Conservation (phyloP, 2,329 filamentous ascomycete species). For the Aureobasidium sp. region DNA sequence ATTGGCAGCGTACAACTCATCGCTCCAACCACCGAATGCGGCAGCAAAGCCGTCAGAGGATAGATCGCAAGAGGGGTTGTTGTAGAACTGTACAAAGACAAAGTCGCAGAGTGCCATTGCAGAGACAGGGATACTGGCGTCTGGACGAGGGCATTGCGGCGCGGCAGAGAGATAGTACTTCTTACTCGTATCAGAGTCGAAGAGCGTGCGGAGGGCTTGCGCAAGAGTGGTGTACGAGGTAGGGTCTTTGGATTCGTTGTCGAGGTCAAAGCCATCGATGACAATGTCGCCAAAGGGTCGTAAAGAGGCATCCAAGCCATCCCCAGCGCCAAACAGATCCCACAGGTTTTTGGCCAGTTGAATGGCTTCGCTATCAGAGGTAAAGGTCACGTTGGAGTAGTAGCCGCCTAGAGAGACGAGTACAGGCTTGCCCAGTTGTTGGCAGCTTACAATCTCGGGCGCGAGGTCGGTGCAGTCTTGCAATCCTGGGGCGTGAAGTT, state of each 20-base stretch:
- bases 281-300: slow-evolving; percentile 29
- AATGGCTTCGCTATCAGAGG: slow-evolving; percentile 23
- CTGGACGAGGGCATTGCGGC: slow-evolving; percentile 36
- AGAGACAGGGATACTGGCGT: slow-evolving; percentile 29
- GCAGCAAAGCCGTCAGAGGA: slow-evolving; percentile 23
- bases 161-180: slow-evolving; percentile 34
- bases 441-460: slow-evolving; percentile 30
- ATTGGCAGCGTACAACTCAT: slow-evolving; percentile 22
- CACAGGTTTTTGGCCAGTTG: slow-evolving; percentile 30
- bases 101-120: slow-evolving; percentile 32
- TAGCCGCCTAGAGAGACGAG: slow-evolving; percentile 34
- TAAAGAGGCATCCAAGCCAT: slow-evolving; percentile 20
- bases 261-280: slow-evolving; percentile 35
- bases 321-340: slow-evolving; percentile 31
- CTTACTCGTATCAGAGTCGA: slow-evolving; percentile 25
- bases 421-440: slow-evolving; percentile 34
- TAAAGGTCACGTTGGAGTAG: slow-evolving; percentile 25
- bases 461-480: slow-evolving; percentile 34
- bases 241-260: slow-evolving; percentile 30
- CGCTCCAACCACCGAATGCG: slow-evolving; percentile 30
- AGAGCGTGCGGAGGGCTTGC: slow-evolving; percentile 26
- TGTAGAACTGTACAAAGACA: slow-evolving; percentile 40
- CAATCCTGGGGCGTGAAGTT: slow-evolving; percentile 31
- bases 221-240: slow-evolving; percentile 28
- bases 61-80: slow-evolving; percentile 33